phyloP scores from a whole-genome alignment of 23 red algal genomes.

The Gracilariopsis chorda region DNA sequence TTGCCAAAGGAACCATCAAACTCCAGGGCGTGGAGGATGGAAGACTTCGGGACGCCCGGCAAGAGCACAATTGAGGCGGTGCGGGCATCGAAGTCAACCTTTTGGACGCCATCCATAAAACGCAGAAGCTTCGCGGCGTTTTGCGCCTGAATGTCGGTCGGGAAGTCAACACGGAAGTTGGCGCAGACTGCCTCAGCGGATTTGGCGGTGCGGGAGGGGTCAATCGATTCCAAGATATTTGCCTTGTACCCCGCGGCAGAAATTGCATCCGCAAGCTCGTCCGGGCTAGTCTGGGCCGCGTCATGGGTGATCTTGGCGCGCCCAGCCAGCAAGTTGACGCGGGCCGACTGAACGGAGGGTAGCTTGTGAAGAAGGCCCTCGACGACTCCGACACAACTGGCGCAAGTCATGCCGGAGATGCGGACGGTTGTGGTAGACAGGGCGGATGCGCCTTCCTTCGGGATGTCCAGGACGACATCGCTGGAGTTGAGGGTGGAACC shows the following conservation, averaged over 20 bases:
- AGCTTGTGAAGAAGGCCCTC: conserved; percentile 37
- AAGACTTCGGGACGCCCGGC: conserved; percentile 17
- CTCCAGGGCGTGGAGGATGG: conserved; percentile 34
- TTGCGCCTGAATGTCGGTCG: conserved; percentile 27
- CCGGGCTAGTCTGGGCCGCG: not conserved
- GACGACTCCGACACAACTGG: conserved; percentile 72
- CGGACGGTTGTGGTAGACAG: conserved; percentile 3
- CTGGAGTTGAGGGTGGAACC: not conserved
- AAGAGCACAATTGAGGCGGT: not conserved
- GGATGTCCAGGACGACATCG: not conserved
- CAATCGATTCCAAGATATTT: conserved; percentile 16
- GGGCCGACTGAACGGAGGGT: conserved; percentile 24
- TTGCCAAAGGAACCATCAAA: conserved; percentile 47
- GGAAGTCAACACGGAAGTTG: conserved; percentile 37
- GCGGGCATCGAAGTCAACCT: not conserved
- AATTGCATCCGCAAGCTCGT: not conserved
- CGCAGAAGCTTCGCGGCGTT: conserved; percentile 48
- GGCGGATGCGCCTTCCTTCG: not conserved
- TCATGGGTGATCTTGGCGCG: conserved; percentile 57
- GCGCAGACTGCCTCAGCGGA: not conserved
- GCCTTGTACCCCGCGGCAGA: conserved; percentile 39
- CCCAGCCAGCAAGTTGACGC: conserved; percentile 68
- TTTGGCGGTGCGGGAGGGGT: not conserved
- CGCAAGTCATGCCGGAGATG: conserved; percentile 77
- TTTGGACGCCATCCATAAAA: conserved; percentile 20